These are phyloP conservation scores for Scheffersomyces lignosus DNA, from an alignment of 805 yeast genomes.

Conservation along the genomic window DNA sequence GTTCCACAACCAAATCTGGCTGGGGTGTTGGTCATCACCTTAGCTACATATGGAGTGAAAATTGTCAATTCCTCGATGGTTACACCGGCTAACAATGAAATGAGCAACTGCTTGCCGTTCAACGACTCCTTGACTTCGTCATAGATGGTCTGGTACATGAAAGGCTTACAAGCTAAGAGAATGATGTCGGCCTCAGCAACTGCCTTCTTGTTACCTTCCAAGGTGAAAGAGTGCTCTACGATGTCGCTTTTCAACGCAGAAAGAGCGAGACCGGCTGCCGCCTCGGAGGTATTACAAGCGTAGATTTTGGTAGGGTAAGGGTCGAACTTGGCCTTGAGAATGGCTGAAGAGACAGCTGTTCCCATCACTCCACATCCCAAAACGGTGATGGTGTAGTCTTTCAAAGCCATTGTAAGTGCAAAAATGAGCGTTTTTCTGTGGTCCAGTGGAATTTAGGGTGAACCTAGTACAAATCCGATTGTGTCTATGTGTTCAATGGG, in stretches of 20 bases:
- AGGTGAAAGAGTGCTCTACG: slow-evolving; percentile 51
- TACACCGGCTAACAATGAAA: slow-evolving; percentile 91
- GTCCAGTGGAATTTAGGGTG: too few relatives aligned
- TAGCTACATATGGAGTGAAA: slow-evolving; percentile 62
- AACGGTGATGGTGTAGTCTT: slow-evolving; percentile 63
- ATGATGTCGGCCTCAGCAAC: slow-evolving; percentile 67
- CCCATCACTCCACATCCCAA: slow-evolving; percentile 97
- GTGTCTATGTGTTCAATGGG: too few relatives aligned
- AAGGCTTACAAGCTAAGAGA: slow-evolving; percentile 88
- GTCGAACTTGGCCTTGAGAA: slow-evolving; percentile 48
- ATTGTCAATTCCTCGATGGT: slow-evolving; percentile 66
- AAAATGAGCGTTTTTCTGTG: neutral
- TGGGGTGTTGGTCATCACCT: slow-evolving; percentile 99
- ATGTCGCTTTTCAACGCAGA: slow-evolving; percentile 41
- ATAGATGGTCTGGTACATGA: slow-evolving; percentile 62
- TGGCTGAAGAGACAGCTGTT: slow-evolving; percentile 84
- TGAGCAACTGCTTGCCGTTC: slow-evolving; percentile 56
- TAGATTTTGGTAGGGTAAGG: slow-evolving; percentile 71
- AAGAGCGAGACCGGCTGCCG: slow-evolving; percentile 39
- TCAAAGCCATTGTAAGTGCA: slow-evolving; percentile 11
- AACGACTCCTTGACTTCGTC: slow-evolving; percentile 47
- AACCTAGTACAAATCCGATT: too few relatives aligned
- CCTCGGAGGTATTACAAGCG: slow-evolving; percentile 68
- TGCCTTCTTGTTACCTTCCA: slow-evolving; percentile 52
- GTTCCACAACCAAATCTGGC: slow-evolving; percentile 91